Evolutionary conservation across 805 yeast species (phyloP), one percentile per base, ranked within the genome.

Genomic region (Lipomyces yamanashiensis): DNA sequence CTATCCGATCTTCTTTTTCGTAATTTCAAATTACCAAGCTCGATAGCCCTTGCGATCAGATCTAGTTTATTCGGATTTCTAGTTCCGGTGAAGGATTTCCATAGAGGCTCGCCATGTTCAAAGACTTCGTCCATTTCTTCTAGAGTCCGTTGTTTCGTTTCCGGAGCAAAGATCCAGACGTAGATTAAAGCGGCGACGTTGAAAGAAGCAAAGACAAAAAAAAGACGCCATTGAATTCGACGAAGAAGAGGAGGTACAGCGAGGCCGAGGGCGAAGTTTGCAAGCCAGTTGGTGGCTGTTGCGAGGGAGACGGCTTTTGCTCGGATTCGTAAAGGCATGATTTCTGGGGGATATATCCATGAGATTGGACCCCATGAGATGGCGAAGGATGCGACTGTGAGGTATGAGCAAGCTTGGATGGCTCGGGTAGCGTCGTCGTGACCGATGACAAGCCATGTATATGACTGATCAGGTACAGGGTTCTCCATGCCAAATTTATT

Each of bases 121-220:
- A 77, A 77, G 7, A 77, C 67, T 58, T 70, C 70, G 59, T 78
- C 75, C 74, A 84, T 83, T 72, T 84, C 97, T 74, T 92, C 97
- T 58, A 92, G 80, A 34, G 87, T 83, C 56, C 92, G 84, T 15
- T 97, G 97, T 70, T 89, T 91, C 0, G 97, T 92, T 74, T 92
- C 97, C 0, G 97, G 97, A 73, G 88, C 90, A 54, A 85, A 78
- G 54, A 81, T 81, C 77, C 81, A 84, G 28, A 87, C 86, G 5
- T 96, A 60, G 7, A 70, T 19, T 57, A 59, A 60, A 15, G 67
- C 71, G 21, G 43, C 40, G 40, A 69, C 43, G 36, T 70, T 67
- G 67, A 88, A 80, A 39, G 78, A 74, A 8, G 90, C 89, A 75
- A 89, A 89, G 76, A 89, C 84, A 56, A 87, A 75, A 76, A 87